These are phyloP conservation scores for Boletellus deceptivus DNA, from an alignment of 1,284 basidiomycete species.

Conservation along the genomic window DNA sequence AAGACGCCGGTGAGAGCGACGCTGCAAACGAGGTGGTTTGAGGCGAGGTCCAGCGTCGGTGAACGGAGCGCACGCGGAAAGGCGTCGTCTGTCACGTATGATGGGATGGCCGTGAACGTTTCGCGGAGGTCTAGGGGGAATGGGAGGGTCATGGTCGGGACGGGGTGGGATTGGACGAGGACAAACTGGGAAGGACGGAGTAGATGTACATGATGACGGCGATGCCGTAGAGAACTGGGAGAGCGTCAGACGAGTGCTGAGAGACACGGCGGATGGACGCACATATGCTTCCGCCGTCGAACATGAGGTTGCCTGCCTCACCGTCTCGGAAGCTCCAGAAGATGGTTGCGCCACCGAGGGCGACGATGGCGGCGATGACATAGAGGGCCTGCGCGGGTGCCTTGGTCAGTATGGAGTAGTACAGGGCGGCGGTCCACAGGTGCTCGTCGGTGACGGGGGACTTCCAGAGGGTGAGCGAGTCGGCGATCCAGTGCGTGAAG, in stretches of 20 bases:
- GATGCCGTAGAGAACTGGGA: constrained; percentile 67
- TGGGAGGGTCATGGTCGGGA: neutral
- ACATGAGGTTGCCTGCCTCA: constrained; percentile 79
- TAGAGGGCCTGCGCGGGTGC: constrained; percentile 56
- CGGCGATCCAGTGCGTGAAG: constrained; percentile 85
- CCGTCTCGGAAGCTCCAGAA: constrained; percentile 75
- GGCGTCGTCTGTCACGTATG: constrained; percentile 42
- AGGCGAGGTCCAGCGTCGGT: constrained; percentile 71
- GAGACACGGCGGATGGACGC: constrained; percentile 25
- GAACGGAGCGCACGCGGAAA: constrained; percentile 57
- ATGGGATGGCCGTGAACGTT: constrained; percentile 55
- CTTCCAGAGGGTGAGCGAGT: constrained; percentile 82
- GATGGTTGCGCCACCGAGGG: constrained; percentile 61
- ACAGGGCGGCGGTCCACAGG: constrained; percentile 74
- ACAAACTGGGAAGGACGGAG: constrained; percentile 73
- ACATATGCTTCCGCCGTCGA: constrained; percentile 84
- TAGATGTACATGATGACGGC: constrained; percentile 67
- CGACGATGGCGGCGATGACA: constrained; percentile 51
- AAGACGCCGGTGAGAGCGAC: constrained; percentile 80
- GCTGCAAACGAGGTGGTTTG: constrained; percentile 76
- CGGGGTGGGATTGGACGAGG: constrained; percentile 6
- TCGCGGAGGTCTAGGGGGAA: constrained; percentile 46
- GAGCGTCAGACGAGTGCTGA: neutral
- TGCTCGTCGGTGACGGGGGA: constrained; percentile 74
- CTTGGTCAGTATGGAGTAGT: constrained; percentile 73